Base-by-base conservation (phyloP, 257 asterid genomes). In the Sherardia arvensis region DNA sequence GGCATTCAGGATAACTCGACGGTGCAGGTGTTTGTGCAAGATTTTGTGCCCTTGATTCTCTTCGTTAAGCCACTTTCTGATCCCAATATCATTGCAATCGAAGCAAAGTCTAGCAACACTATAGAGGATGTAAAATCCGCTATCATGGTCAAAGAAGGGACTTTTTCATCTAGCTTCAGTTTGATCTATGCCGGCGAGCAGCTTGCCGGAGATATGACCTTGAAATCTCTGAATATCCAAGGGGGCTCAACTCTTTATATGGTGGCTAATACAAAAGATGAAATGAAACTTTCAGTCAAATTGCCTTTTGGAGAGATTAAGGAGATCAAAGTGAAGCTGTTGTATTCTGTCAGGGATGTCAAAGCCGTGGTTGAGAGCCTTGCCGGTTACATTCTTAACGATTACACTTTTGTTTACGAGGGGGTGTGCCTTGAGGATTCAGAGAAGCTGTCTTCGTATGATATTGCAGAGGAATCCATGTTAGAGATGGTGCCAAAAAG, bases 131-230 rank as follows among this genome's bases (percentile, higher is more conserved):
- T 73, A 22, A 72, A 73, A 45, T 51, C 49, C 40, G 14, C 8
- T 58, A 69, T 72, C 48, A 49, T 11, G 51, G 61, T 59, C 17
- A 69, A 63, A 33, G 77, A 55, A 49, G 66, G 74, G 40, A 22
- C 66, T 33, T 8, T 21, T 12, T 28, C 59, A 4, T 34, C 11
- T 0, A 62, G 55, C 15, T 73, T 64, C 69, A 48, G 45, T 34
- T 69, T 72, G 23, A 69, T 55, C 64, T 58, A 47, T 61, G 64
- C 65, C 0, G 81, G 78, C 23, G 49, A 43, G 59, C 3, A 15
- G 11, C 78, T 77, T 38, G 69, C 70, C 7, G 73, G 58, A 34
- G 69, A 73, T 25, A 59, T 15, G 61, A 77, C 71, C 17, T 66
- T 69, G 25, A 61, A 8, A 23, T 45, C 47, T 53, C 74, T 69